These are phyloP conservation scores for Tetraselmis striata DNA, from an alignment of 139 green algal genomes.

Conservation along the genomic window DNA sequence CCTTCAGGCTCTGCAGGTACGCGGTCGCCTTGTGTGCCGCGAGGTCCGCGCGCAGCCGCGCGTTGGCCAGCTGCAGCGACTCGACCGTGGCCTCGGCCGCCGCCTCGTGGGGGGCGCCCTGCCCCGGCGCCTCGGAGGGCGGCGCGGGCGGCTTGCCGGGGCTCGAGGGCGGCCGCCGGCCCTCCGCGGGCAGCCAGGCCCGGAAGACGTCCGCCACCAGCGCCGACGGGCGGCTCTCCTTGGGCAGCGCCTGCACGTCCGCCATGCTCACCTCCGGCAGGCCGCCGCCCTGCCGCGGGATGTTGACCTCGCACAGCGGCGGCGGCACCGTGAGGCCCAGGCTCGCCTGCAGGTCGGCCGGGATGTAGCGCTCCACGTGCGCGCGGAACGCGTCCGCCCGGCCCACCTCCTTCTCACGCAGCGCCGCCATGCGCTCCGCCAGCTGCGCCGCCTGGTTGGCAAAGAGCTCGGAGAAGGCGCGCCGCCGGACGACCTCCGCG, in stretches of 20 bases:
- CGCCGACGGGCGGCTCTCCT: background rate
- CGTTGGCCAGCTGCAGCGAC: slow-evolving; percentile 52
- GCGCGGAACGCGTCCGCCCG: slow-evolving; percentile 48
- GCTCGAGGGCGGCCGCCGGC: too few relatives aligned
- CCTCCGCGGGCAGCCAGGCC: background rate
- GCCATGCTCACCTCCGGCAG: slow-evolving; percentile 40
- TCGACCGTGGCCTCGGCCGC: background rate
- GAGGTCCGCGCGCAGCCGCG: slow-evolving; percentile 53
- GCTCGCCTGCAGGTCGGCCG: slow-evolving; percentile 42
- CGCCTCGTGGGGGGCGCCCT: background rate
- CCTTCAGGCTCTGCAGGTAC: slow-evolving; percentile 3
- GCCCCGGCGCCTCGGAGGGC: background rate
- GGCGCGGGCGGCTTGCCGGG: background rate
- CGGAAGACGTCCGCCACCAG: background rate
- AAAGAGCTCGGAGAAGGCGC: slow-evolving; percentile 47
- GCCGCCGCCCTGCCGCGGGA: slow-evolving; percentile 29
- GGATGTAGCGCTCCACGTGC: slow-evolving; percentile 43
- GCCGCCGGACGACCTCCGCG: slow-evolving; percentile 70
- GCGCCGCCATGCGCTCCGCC: slow-evolving; percentile 63
- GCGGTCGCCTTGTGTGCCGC: slow-evolving; percentile 32
- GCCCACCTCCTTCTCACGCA: slow-evolving; percentile 59
- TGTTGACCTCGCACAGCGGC: slow-evolving; percentile 55
- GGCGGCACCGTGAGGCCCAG: slow-evolving; percentile 60
- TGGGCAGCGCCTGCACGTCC: slow-evolving; percentile 30
- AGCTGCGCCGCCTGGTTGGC: slow-evolving; percentile 51